Base-by-base conservation (phyloP, 2,329 filamentous ascomycete species). In the Cladophialophora immunda region DNA sequence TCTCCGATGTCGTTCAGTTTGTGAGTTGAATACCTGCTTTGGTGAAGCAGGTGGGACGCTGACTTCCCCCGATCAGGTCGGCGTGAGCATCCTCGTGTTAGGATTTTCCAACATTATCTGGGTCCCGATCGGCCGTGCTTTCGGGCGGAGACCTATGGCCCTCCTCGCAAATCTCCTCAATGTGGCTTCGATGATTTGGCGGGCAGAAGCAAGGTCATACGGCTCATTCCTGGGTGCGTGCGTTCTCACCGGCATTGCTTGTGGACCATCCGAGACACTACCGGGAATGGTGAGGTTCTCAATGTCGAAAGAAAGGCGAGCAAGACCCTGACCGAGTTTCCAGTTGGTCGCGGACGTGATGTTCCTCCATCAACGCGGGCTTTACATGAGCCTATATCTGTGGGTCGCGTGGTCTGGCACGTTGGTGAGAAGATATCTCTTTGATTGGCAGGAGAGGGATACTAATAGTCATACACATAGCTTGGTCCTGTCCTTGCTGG, bases 281-380 rank as follows among this genome's bases (percentile, higher is more conserved):
- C 64, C 64, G 1, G 64, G 64, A 38, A 66, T 66, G 64, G 58
- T 66, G 38, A 62, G 63, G 30, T 38, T 56, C 13, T 13, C 27
- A 11, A 25, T 11, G 19, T 29, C 9, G 27, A 4, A 7, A 50
- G 22, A 5, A 30, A 6, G 19, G 7, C 50, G 27, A 34, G 34
- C 1, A 36, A 52, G 11, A 36, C 25, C 13, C 27, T 64, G 53
- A 64, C 53, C 4, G 11, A 77, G 79, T 25, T 75, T 81, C 0
- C 78, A 81, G 67, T 78, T 82, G 65, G 79, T 82, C 60, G 78
- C 79, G 0, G 81, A 83, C 64, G 78, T 82, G 32, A 79, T 82
- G 67, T 82, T 81, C 64, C 71, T 82, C 13, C 80, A 82, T 54
- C 80, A 82, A 64, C 73, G 80, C n/a, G 78, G 78, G 5, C 58